Conservation (phyloP, 768 basidiomycete genomes). For the Pleurotus citrinopileatus region DNA sequence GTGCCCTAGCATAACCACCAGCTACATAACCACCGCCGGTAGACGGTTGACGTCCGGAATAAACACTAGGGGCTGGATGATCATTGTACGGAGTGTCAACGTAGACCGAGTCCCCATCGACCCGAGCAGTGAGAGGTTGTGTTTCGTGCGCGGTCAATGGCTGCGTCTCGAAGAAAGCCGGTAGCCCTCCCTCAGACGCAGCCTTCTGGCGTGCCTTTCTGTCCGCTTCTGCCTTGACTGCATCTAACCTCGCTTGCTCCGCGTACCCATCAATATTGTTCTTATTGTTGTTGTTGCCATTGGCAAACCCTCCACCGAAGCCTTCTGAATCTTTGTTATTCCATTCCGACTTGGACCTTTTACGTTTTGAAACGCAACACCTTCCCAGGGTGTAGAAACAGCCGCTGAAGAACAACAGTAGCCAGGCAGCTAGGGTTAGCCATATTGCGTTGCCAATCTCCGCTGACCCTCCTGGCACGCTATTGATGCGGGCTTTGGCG, state of each 20-base stretch:
- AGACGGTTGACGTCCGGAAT: slow-evolving; percentile 21
- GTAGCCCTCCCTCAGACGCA: slow-evolving; percentile 62
- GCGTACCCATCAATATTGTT: slow-evolving; percentile 35
- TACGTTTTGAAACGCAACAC: slow-evolving; percentile 68
- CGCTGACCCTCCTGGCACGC: slow-evolving; percentile 61
- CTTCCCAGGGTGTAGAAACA: slow-evolving; percentile 85
- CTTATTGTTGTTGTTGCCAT: background rate
- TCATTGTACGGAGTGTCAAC: slow-evolving; percentile 45
- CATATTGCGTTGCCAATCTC: slow-evolving; percentile 86
- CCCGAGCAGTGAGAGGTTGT: slow-evolving; percentile 62
- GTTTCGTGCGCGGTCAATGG: slow-evolving; percentile 43
- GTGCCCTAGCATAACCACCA: slow-evolving; percentile 50
- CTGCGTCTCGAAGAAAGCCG: slow-evolving; percentile 45
- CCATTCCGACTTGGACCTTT: slow-evolving; percentile 35
- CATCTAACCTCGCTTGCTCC: slow-evolving; percentile 76
- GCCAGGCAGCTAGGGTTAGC: slow-evolving; percentile 85
- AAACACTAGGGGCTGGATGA: slow-evolving; percentile 24
- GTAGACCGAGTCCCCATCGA: slow-evolving; percentile 56
- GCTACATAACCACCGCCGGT: slow-evolving; percentile 27
- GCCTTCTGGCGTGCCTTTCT: slow-evolving; percentile 67
- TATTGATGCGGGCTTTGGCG: slow-evolving; percentile 80
- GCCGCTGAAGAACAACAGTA: slow-evolving; percentile 86
- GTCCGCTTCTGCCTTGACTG: slow-evolving; percentile 84
- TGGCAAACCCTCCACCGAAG: slow-evolving; percentile 13
- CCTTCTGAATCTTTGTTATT: slow-evolving; percentile 27